Evolutionary conservation across 495 filamentous ascomycete species (phyloP), one percentile per base, ranked within the genome.

Genomic region (Beverwykella pulmonaria): DNA sequence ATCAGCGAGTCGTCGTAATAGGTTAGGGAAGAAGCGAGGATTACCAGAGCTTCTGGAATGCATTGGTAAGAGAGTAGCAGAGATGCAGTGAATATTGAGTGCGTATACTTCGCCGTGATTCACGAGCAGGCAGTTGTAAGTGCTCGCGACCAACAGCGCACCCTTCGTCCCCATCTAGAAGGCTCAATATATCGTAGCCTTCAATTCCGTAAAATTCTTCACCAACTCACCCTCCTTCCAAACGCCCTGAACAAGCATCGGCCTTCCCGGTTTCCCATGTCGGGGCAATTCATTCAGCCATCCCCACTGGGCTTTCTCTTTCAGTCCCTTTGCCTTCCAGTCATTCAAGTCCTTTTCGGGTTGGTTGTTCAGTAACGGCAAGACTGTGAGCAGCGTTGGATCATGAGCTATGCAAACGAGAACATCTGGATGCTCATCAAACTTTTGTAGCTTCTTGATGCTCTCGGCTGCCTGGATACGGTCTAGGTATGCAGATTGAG

Each of bases 321-420:
- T 61, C 39, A 61, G n/a, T 20, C 26, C 41, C 36, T 14, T 25
- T 19, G 20, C 53, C 29, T 58, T 57, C 61, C 61, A 65, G 44
- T 49, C 27, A 30, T 65, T 58, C 26, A 65, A 20, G 23, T 52
- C 49, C 39, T 65, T 48, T 4, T 61, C 58, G 7, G 58, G 46
- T 3, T 61, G 9, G 29, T 61, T 3, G 46, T 61, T 61, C 23
- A 61, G 19, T 32, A 65, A 57, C 12, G 61, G 49, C 19, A 65
- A 27, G 7, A 56, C 47, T 23, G 26, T 49, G 22, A 53, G n/a
- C 34, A 65, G 32, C 14, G 39, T 48, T 17, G 52, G 52, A 52
- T 65, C 61, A 52, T 65, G 61, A 7, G 61, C 53, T 9, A 65
- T 58, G 41, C 44, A 52, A 1, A 65, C 54, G 14, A 65, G 36